Conservation (phyloP, 2,329 filamentous ascomycete genomes). For the Penicillium sp. region DNA sequence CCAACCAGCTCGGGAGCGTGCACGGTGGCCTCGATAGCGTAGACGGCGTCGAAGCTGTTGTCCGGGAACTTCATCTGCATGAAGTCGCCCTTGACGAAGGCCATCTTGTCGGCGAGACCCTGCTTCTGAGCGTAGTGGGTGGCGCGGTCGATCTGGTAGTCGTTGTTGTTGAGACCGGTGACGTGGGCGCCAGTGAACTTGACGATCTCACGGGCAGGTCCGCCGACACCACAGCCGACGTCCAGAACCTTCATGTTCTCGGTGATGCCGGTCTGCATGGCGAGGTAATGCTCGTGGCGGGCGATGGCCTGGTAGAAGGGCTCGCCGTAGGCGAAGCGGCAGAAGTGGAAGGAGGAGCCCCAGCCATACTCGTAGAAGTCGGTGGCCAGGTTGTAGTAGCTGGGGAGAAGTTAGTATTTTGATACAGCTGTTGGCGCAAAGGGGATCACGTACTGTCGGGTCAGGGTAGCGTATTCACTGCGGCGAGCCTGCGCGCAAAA, state of each 20-base stretch:
- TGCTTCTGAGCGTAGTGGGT: conserved; percentile 79
- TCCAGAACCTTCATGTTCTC: conserved; percentile 88
- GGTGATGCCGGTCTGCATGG: conserved; percentile 80
- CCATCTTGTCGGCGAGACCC: conserved; percentile 73
- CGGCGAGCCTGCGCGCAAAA: conserved; percentile 62
- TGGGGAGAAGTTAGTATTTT: conserved; percentile 34
- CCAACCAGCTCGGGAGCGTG: conserved; percentile 88
- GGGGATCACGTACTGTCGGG: conserved; percentile 72
- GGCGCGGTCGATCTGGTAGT: conserved; percentile 97
- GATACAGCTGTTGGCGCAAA: not conserved
- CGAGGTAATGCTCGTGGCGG: conserved; percentile 96
- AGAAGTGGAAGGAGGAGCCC: conserved; percentile 97
- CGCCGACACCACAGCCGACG: conserved; percentile 95
- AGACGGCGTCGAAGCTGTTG: conserved; percentile 89
- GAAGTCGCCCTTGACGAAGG: conserved; percentile 93
- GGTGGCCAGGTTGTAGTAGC: conserved; percentile 96
- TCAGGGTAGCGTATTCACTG: conserved; percentile 88
- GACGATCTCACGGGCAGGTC: conserved; percentile 90
- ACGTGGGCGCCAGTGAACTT: conserved; percentile 91
- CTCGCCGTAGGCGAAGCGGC: conserved; percentile 84
- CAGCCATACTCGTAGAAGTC: conserved; percentile 97
- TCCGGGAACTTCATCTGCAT: conserved; percentile 98
- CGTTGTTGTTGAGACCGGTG: conserved; percentile 95
- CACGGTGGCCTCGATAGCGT: conserved; percentile 95
- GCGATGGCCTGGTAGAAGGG: conserved; percentile 87